phyloP scores from a whole-genome alignment of 2,329 filamentous ascomycete genomes.

The Sarocladium oryzae region DNA sequence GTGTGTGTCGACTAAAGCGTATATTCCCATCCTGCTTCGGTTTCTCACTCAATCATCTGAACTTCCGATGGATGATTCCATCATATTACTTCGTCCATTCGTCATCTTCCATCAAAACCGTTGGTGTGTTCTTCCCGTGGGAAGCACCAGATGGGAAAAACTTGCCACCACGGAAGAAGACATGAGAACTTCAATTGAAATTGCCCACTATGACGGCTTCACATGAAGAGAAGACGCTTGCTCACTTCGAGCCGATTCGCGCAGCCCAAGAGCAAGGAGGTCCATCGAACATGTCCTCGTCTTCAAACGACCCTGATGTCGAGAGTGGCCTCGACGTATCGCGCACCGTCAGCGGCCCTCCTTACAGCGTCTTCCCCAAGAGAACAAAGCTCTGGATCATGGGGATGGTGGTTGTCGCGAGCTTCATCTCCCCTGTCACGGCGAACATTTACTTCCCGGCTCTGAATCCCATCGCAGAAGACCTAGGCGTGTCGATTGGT shows the following conservation, averaged over 20 bases:
- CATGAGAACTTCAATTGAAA: background rate
- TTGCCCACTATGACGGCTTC: background rate
- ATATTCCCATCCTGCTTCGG: background rate
- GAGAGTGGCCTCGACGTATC: slow-evolving; percentile 7
- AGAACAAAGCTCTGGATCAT: slow-evolving; percentile 45
- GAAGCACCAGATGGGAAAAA: too few species aligned
- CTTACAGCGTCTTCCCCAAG: slow-evolving; percentile 24
- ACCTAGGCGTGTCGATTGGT: slow-evolving; percentile 30
- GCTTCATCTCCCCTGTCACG: slow-evolving; percentile 51
- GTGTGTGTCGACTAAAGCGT: background rate
- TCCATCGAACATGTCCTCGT: background rate
- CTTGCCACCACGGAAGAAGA: too few species aligned
- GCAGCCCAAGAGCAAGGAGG: background rate
- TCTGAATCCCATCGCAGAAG: slow-evolving; percentile 31
- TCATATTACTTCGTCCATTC: too few species aligned
- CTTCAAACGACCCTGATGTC: background rate
- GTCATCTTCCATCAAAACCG: too few species aligned
- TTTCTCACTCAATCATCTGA: too few species aligned
- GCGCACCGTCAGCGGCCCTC: slow-evolving; percentile 15
- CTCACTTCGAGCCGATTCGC: background rate
- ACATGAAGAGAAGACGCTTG: background rate
- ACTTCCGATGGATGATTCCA: too few species aligned
- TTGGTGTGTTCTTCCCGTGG: too few species aligned
- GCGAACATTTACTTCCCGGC: slow-evolving; percentile 51
- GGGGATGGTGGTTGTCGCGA: slow-evolving; percentile 43